Base-by-base conservation (phyloP, 1,139 yeast genomes). In the Yamadazyma buinensis region DNA sequence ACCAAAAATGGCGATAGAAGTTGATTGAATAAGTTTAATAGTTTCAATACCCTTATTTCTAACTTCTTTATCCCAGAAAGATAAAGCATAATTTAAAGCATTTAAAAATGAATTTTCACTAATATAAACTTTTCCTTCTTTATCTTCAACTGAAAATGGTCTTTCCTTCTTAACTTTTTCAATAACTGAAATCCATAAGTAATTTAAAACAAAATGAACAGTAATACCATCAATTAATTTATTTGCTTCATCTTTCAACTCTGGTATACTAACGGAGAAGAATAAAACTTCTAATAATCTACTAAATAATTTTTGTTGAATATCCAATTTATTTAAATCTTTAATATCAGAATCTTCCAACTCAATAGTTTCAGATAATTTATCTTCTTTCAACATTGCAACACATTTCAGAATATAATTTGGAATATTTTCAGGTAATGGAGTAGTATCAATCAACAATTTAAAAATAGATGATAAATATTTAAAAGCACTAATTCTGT, bases 41-140 rank as follows among this genome's bases (percentile, higher is more conserved):
- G 87, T 79, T 27, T 72, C 72, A 23, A 80, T 65, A 38, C 95
- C 97, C 33, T 81, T 75, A 3, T 75, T 77, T 37, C 90, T 69
- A 1, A 90, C 92, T 15, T 75, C 77, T 18, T 71, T 65, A 39
- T 80, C 74, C 64, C 87, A 84, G 42, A 84, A 88, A 39, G 95
- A 81, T 43, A 92, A 67, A 0, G 97, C 92, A 52, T 75, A 80
- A 22, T 81, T 77, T 31, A 92, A 75, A 0, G 95, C 95, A 44
- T 80, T 80, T 31, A 88, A 67, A 34, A 87, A 67, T 0, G 85
- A 71, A 29, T 78, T 76, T 39, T 88, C 94, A 39, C 80, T 81
- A 24, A 90, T 69, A 42, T 71, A 72, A 5, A 81, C 78, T 28
- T 68, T 68, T 0, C 96, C 96, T 57, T 88, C 96, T 38, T 82